Base-by-base conservation (phyloP, 2,329 filamentous ascomycete species). In the Calonectria crousiana region DNA sequence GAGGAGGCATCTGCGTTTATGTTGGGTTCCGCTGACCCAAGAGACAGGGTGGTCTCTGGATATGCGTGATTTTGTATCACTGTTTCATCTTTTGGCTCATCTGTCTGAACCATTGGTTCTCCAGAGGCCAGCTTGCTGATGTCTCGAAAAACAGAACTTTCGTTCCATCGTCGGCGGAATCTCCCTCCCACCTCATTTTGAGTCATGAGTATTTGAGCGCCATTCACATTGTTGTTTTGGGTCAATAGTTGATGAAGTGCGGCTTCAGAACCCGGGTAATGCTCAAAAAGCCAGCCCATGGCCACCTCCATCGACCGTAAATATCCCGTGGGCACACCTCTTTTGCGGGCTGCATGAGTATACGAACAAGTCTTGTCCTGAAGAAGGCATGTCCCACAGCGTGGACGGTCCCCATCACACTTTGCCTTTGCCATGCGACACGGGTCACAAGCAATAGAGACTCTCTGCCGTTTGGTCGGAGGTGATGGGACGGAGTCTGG, bases 231-330 rank as follows among this genome's bases (percentile, higher is more conserved):
- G 11, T 34, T 28, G 16, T 34, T 32, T n/a, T 34, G 38, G 10
- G 38, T 49, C 28, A 65, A 49, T 23, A 49, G 4, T 23, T 41
- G 41, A 44, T 65, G 60, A 4, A 65, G 20, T 4, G 60, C 41
- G 20, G 41, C 60, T 49, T 65, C 60, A 32, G 60, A 65, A 9
- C 41, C 60, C 14, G 60, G 38, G 8, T 65, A 65, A 26, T 65
- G 28, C 38, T 65, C 60, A 26, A 65, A 65, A 65, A 65, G 41
- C 60, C 60, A 65, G 4, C 60, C 60, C 23, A 65, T 65, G 41
- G 41, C 60, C 18, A 49, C 60, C 4, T 65, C 60, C 60, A 65
- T 65, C 30, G 60, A 65, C 8, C 41, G 49, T 10, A 65, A 28
- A 49, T 65, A 65, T 30, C 60, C 60, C 20, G 60, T 49, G 18